Evolutionary conservation across 352 stramenopile genomes (phyloP), one percentile per base, ranked within the genome.

Genomic region (Phytophthora crassamura): DNA sequence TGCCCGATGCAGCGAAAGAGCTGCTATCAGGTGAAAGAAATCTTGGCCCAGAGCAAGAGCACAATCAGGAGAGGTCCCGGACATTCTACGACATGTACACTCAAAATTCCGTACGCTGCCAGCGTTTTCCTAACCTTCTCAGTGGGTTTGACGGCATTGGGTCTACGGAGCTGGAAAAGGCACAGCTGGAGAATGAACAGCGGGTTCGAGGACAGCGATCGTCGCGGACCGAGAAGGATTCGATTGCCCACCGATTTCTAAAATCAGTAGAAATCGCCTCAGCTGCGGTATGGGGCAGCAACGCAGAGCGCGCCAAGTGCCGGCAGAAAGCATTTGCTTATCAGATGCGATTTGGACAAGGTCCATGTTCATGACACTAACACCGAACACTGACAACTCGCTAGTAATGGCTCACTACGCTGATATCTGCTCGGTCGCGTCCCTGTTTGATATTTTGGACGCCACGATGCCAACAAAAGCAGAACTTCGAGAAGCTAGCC

Each of bases 81-180:
- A n/a, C n/a, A n/a, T n/a, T n/a, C n/a, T n/a, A n/a, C n/a, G n/a
- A 56, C 12, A 64, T 69, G 59, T 56, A 49, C 18, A 45, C 22
- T 34, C 20, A 51, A 9, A 56, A 40, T 50, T 18, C 25, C 15
- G 7, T 64, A 7, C 36, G 30, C 2, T 64, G 46, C 3, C 32
- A 65, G 38, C 38, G 57, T 2, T 52, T 49, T 30, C 55, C 55
- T 11, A 15, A 11, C 5, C 7, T 56, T 6, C 49, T 43, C 5
- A 5, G 50, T 32, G 40, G 52, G 5, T 59, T 51, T 25, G 38
- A 59, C n/a, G n/a, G n/a, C 16, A 48, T 5, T 33, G 20, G 34
- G 4, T 35, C 16, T 18, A 38, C 35, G 30, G 39, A 53, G 16
- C 15, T 63, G 20, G 22, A 15, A n/a, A 9, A 10, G 8, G 55